phyloP scores from a whole-genome alignment of 371 early-diverging fungal species.

The Lichtheimia hyalospora region DNA sequence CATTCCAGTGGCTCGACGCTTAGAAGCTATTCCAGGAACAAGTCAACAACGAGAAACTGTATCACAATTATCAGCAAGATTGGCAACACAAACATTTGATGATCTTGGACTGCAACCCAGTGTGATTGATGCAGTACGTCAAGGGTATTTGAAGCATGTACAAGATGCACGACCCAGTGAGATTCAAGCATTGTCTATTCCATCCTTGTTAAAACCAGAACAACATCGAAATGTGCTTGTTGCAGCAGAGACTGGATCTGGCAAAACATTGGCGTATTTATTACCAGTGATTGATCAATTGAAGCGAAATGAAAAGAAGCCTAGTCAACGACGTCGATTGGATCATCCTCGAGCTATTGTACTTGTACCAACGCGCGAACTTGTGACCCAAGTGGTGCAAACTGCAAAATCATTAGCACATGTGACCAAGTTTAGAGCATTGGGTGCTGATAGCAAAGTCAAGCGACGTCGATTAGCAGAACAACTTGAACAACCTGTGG shows the following conservation, averaged over 20 bases:
- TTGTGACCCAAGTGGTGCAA: constrained; percentile 77
- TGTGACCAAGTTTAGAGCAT: constrained; percentile 66
- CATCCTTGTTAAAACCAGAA: constrained; percentile 58
- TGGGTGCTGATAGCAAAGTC: constrained; percentile 55
- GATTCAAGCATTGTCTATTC: constrained; percentile 91
- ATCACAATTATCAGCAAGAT: constrained; percentile 36
- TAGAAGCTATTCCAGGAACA: constrained; percentile 31
- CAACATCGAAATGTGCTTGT: constrained; percentile 60
- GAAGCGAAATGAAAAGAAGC: constrained; percentile 68
- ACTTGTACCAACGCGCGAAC: constrained; percentile 88
- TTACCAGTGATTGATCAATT: constrained; percentile 80
- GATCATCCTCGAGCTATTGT: constrained; percentile 79
- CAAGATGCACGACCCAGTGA: constrained; percentile 74
- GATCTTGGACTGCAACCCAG: constrained; percentile 55
- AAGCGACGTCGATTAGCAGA: constrained; percentile 37
- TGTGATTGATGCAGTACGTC: constrained; percentile 34
- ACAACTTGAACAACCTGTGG: constrained; percentile 60
- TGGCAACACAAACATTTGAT: constrained; percentile 55
- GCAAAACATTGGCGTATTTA: constrained; percentile 98
- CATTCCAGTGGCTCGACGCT: constrained; percentile 47
- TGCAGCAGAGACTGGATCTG: constrained; percentile 97
- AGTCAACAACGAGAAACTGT: constrained; percentile 11
- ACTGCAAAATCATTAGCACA: constrained; percentile 72
- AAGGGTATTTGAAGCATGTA: constrained; percentile 41
- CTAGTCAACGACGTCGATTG: constrained; percentile 48